Percentiles rank a stretch among this genome's conserved stretches.
Evolutionary conservation across 2,329 filamentous ascomycete species (phyloP).

Genomic region (Ascochyta pisi): DNA sequence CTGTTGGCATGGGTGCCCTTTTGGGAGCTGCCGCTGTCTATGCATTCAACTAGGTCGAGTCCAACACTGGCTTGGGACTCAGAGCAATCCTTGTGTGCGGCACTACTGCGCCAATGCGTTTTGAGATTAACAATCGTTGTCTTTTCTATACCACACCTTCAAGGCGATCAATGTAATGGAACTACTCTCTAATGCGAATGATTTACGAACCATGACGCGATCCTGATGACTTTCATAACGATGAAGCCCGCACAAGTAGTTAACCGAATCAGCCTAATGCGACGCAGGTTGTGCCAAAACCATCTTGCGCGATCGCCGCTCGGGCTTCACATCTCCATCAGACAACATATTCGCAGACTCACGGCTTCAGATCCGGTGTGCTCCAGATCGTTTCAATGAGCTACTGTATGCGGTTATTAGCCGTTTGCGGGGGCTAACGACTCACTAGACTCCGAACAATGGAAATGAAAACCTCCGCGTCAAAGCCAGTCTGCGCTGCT

Average conservation of each 20-base stretch:
- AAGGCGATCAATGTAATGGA: background rate
- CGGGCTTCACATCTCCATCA: background rate
- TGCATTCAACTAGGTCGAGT: conserved; percentile 23
- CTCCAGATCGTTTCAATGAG: conserved; percentile 1
- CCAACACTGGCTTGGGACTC: background rate
- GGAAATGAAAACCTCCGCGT: background rate
- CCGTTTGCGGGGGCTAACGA: conserved; percentile 5
- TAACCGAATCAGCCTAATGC: background rate
- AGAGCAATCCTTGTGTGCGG: background rate
- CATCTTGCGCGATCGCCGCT: background rate
- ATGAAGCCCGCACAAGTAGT: too few species aligned
- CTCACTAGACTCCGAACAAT: background rate
- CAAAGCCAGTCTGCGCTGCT: background rate
- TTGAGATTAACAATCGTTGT: background rate
- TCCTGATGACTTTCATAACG: background rate
- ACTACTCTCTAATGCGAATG: background rate
- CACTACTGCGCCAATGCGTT: background rate
- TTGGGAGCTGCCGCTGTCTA: conserved; percentile 55
- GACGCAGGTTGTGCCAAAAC: background rate
- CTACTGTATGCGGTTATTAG: conserved; percentile 6
- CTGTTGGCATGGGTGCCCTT: conserved; percentile 56
- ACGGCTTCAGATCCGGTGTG: background rate
- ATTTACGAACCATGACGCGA: background rate
- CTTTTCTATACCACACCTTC: conserved; percentile 6
- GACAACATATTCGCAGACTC: background rate